Evolutionary conservation across 305 asterid species (phyloP).

Genomic region (Rubia peregrina): DNA sequence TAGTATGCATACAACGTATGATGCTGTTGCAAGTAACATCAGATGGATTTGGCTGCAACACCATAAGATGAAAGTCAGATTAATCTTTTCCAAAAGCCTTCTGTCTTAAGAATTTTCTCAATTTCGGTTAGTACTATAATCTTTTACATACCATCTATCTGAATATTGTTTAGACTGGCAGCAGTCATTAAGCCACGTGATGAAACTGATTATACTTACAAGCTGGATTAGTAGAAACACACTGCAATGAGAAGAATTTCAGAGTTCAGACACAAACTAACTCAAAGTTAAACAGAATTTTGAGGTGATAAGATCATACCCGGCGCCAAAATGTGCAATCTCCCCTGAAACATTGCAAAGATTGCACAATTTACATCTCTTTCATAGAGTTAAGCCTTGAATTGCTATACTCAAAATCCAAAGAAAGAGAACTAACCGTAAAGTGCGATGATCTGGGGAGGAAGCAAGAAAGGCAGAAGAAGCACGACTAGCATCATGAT

Average conservation of each 20-base stretch:
- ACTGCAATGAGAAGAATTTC: constrained; percentile 28
- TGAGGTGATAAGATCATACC: constrained; percentile 19
- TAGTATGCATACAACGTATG: constrained; percentile 38
- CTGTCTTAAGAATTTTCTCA: background rate
- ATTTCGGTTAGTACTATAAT: background rate
- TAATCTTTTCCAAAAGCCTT: background rate
- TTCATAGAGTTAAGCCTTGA: constrained; percentile 1
- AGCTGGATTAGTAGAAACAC: no score
- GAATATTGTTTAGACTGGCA: constrained; percentile 36
- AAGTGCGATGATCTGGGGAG: background rate
- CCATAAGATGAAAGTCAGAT: background rate
- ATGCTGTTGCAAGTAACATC: constrained; percentile 37
- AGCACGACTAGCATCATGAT: constrained; percentile 27
- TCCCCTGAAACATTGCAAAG: constrained; percentile 20
- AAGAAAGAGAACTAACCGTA: constrained; percentile 11
- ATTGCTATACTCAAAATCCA: background rate
- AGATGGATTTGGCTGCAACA: constrained; percentile 39
- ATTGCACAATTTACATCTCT: constrained; percentile 8
- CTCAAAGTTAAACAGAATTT: background rate
- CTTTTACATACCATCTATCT: constrained; percentile 36
- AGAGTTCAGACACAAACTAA: background rate
- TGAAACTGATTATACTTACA: constrained; percentile 24
- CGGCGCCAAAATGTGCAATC: no score
- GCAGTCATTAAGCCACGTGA: constrained; percentile 42
- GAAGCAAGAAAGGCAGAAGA: constrained; percentile 17